Conservation (phyloP, 805 yeast genomes). For the Maudiozyma pseudohumilis region DNA sequence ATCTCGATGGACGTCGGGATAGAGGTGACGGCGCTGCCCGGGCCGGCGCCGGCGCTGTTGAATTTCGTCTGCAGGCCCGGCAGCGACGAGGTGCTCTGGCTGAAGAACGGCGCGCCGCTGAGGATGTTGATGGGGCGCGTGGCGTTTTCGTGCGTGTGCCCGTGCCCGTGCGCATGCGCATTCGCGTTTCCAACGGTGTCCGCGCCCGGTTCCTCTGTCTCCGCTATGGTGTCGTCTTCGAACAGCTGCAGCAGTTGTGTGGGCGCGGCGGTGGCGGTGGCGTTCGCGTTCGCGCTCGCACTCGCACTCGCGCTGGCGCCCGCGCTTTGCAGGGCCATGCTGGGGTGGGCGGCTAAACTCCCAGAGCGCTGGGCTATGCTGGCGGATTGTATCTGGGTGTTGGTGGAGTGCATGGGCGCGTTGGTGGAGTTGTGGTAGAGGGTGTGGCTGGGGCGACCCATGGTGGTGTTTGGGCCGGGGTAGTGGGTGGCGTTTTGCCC, state of each 20-base stretch:
- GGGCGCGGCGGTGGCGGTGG: slow-evolving; percentile 49
- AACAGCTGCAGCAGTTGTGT: slow-evolving; percentile 62
- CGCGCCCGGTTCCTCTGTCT: slow-evolving; percentile 11
- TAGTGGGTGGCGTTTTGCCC: slow-evolving; percentile 12
- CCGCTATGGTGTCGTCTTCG: slow-evolving; percentile 37
- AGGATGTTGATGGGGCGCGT: slow-evolving; percentile 12
- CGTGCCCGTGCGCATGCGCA: slow-evolving; percentile 9
- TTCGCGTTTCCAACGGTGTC: slow-evolving; percentile 14
- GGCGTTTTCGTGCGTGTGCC: slow-evolving; percentile 2
- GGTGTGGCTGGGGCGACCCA: slow-evolving; percentile 23
- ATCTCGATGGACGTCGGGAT: slow-evolving; percentile 50
- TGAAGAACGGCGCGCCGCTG: slow-evolving; percentile 12
- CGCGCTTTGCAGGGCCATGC: slow-evolving; percentile 18
- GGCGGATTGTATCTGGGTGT: no score
- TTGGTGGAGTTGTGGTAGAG: slow-evolving; percentile 22
- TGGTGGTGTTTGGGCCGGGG: slow-evolving; percentile 26
- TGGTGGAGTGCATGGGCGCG: slow-evolving; percentile 16
- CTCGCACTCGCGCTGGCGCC: slow-evolving; percentile 16
- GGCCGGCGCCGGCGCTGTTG: slow-evolving; percentile 15
- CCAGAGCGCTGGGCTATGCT: no score
- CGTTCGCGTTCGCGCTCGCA: slow-evolving; percentile 17
- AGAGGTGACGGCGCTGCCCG: slow-evolving; percentile 27
- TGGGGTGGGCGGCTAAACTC: slow-evolving; percentile 9
- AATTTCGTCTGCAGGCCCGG: slow-evolving; percentile 25
- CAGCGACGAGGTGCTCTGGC: slow-evolving; percentile 24